Evolutionary conservation across 108 stramenopile genomes (phyloP).

Genomic region (Parmales sp.): DNA sequence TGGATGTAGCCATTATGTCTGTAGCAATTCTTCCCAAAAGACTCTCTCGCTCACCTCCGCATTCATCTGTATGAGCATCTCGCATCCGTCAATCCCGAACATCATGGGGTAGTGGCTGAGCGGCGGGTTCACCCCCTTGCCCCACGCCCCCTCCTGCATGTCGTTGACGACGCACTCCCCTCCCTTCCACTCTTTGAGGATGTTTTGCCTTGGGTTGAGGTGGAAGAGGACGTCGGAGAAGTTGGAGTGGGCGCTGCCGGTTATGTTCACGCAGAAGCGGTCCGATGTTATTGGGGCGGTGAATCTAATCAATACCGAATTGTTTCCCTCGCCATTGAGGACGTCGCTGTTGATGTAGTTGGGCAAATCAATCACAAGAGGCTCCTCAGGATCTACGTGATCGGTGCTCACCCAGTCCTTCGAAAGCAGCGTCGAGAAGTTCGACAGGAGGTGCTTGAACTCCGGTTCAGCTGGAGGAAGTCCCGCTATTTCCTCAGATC

Average conservation of each 20-base stretch:
- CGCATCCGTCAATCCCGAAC: conserved; percentile 57
- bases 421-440: too few species aligned
- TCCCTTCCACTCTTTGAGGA: too few species aligned
- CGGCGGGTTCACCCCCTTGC: conserved; percentile 55
- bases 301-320: conserved; percentile 76
- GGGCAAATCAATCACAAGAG: too few species aligned
- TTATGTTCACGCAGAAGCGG: conserved; percentile 33
- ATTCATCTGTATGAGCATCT: conserved; percentile 67
- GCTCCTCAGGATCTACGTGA: too few species aligned
- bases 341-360: too few species aligned
- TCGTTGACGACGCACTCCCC: conserved; percentile 70
- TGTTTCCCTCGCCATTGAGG: conserved; percentile 38
- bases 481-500: too few species aligned
- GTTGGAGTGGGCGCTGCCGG: conserved; percentile 30
- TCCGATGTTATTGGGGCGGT: conserved; percentile 53
- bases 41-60: too few species aligned
- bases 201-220: conserved; percentile 66
- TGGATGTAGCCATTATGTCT: too few species aligned
- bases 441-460: too few species aligned
- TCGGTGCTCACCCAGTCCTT: too few species aligned
- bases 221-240: conserved; percentile 60
- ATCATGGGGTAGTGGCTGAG: conserved; percentile 57
- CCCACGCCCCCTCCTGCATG: conserved; percentile 67
- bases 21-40: too few species aligned
- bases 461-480: too few species aligned